Evolutionary conservation across 2,329 filamentous ascomycete genomes (phyloP), one percentile per base, ranked within the genome.

Genomic region (Fusarium sp.): DNA sequence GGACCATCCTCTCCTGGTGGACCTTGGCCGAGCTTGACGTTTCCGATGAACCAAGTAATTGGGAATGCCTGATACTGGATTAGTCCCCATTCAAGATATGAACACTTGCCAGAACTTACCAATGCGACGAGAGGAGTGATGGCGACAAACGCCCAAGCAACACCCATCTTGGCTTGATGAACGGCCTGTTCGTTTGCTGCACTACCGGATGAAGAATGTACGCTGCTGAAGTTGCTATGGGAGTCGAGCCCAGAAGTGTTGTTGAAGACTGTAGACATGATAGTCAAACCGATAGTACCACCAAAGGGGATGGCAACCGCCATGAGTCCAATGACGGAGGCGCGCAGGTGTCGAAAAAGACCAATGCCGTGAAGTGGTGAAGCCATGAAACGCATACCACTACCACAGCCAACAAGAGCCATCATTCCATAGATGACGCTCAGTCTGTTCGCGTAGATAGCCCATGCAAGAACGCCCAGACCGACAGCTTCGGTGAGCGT

Each of bases 211-310:
- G 63, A 41, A 20, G 73, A 66, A 18, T 76, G 71, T 18, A 76
- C 64, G 13, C 71, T 59, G 4, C 70, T 75, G 45, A 80, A 80
- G 53, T 77, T 58, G 18, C 76, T 47, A 18, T 65, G 66, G 2
- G 72, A 73, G 31, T 74, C 69, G 15, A 81, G 65, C 3, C 78
- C 80, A 10, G 79, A 79, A 8, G 78, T 81, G 68, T 93, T 93
- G 76, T 92, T 91, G 79, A 92, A 92, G 3, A 93, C 90, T 13
- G 87, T 86, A 18, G 89, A 86, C 91, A 93, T 92, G 74, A 93
- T 85, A 1, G 90, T 91, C 49, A 92, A 83, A 0, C 87, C 87
- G 5, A 93, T 79, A 0, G 90, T 92, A 17, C 91, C 90, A 7
- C 91, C 91, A 29, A 93, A 87, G 0, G 89, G 88, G 20, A 88